Evolutionary conservation across 208 protist genomes (phyloP).

Genomic region (Trypanosoma vivax): DNA sequence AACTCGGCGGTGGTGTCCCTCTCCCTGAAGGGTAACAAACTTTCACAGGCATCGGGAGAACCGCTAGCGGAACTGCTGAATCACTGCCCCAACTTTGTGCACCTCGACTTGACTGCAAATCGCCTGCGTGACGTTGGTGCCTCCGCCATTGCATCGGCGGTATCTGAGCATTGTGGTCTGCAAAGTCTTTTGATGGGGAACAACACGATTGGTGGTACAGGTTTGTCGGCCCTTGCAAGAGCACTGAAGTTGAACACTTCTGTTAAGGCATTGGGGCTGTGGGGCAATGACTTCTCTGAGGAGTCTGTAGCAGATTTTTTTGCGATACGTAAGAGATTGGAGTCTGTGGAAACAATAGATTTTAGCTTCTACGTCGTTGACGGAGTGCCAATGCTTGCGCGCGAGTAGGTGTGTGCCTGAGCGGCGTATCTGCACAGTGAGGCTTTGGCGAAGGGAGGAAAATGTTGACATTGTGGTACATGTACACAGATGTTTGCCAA

Average conservation of each 20-base stretch:
- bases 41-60: conserved; percentile 52
- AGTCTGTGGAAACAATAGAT: conserved; percentile 36
- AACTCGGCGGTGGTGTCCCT: conserved; percentile 32
- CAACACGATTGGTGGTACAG: conserved; percentile 52
- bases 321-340: conserved; percentile 30
- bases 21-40: conserved; percentile 54
- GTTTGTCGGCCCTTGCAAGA: conserved; percentile 35
- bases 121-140: conserved; percentile 57
- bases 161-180: conserved; percentile 38
- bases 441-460: too few species aligned
- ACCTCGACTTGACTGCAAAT: conserved; percentile 57
- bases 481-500: too few species aligned
- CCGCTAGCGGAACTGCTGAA: conserved; percentile 48
- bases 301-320: conserved; percentile 30
- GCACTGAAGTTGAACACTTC: conserved; percentile 28
- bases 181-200: conserved; percentile 28
- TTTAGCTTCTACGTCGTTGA: conserved; percentile 49
- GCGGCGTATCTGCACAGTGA: too few species aligned
- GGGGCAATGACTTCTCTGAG: conserved; percentile 68
- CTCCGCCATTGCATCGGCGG: conserved; percentile 21
- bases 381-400: conserved; percentile 19
- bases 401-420: conserved; percentile 1
- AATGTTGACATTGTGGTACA: too few species aligned
- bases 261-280: conserved; percentile 38
- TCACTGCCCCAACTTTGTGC: conserved; percentile 42